phyloP scores from a whole-genome alignment of 2,329 filamentous ascomycete species.

The Sclerotinia borealis region DNA sequence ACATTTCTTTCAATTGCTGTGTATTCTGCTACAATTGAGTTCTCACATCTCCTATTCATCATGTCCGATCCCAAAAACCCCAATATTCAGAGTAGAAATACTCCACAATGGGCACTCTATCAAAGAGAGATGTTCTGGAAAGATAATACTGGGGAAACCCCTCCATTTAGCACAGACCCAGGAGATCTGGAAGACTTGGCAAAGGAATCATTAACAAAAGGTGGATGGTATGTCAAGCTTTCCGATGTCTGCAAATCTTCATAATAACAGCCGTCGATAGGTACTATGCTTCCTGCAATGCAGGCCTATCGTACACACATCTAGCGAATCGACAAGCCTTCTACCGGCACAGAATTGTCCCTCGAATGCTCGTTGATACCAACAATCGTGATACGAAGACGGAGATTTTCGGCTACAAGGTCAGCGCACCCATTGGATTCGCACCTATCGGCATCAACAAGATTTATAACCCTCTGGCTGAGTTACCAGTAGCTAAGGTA shows the following conservation, averaged over 20 bases:
- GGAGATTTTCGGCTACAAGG: slow-evolving; percentile 53
- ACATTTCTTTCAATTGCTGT: background rate
- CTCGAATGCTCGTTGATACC: slow-evolving; percentile 55
- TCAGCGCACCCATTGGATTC: slow-evolving; percentile 56
- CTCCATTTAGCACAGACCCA: slow-evolving; percentile 50
- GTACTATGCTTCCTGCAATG: slow-evolving; percentile 52
- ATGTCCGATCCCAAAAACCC: slow-evolving; percentile 44
- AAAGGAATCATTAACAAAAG: slow-evolving; percentile 48
- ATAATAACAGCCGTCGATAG: slow-evolving; percentile 16
- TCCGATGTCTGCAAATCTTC: background rate
- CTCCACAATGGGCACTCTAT: slow-evolving; percentile 49
- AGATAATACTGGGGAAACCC: slow-evolving; percentile 41
- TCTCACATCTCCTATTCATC: background rate
- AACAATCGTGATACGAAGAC: slow-evolving; percentile 48
- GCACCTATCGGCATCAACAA: slow-evolving; percentile 60
- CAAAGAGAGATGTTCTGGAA: slow-evolving; percentile 51
- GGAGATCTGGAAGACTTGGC: slow-evolving; percentile 53
- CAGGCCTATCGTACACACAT: slow-evolving; percentile 45
- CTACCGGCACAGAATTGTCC: slow-evolving; percentile 57
- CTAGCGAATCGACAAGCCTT: slow-evolving; percentile 58
- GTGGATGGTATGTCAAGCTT: slow-evolving; percentile 42
- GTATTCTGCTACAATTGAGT: background rate
- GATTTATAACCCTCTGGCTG: slow-evolving; percentile 54
- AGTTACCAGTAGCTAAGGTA: slow-evolving; percentile 53
- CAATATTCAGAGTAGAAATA: slow-evolving; percentile 43